phyloP scores from a whole-genome alignment of 345 rosid genomes.

The Microcos paniculata region DNA sequence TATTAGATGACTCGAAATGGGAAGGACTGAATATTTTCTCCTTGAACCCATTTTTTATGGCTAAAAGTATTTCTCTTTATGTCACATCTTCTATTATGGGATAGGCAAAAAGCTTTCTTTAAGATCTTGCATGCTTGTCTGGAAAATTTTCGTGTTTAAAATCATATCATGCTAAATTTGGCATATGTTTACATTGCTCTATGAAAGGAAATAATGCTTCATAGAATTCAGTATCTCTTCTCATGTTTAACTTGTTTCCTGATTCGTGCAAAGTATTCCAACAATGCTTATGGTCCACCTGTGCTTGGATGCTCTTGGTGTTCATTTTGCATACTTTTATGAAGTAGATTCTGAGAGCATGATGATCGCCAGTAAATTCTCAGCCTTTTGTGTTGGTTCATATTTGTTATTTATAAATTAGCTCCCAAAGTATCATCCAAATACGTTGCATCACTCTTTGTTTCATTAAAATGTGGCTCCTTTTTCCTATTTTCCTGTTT shows the following conservation, averaged over 20 bases:
- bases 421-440: background rate
- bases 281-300: background rate
- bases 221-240: background rate
- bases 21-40: background rate
- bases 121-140: background rate
- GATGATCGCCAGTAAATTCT: background rate
- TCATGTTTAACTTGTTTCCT: background rate
- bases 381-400: background rate
- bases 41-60: background rate
- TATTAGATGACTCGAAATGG: background rate
- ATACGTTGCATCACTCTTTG: background rate
- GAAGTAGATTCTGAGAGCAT: constrained; percentile 1
- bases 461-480: background rate
- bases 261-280: background rate
- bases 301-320: background rate
- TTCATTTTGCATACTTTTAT: background rate
- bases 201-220: background rate
- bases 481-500: background rate
- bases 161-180: background rate
- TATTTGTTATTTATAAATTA: background rate
- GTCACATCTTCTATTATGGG: background rate
- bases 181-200: background rate
- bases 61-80: background rate
- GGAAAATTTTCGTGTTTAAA: background rate
- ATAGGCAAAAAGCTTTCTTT: background rate